These are phyloP conservation scores for Exophiala phaeomuriformis DNA, from an alignment of 2,329 filamentous ascomycete species.

Conservation along the genomic window DNA sequence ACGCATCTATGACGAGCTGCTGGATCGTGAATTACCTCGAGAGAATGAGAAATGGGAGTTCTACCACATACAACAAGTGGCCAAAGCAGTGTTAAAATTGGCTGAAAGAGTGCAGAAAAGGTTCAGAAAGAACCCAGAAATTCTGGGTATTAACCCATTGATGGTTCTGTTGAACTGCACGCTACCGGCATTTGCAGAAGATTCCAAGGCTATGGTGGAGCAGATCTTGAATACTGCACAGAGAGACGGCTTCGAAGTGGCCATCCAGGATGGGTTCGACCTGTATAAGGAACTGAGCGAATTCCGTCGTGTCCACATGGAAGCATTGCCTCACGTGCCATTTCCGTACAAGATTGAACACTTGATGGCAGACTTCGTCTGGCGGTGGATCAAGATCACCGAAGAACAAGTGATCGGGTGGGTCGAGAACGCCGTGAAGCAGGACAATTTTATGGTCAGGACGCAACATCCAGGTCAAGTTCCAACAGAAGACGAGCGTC, in stretches of 20 bases:
- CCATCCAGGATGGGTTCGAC: constrained; percentile 87
- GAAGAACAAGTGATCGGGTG: constrained; percentile 73
- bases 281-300: constrained; percentile 83
- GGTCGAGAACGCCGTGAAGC: constrained; percentile 83
- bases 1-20: constrained; percentile 69
- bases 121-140: constrained; percentile 77
- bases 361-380: constrained; percentile 83
- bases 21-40: constrained; percentile 72
- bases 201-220: constrained; percentile 76
- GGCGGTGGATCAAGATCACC: constrained; percentile 82
- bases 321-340: constrained; percentile 61
- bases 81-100: constrained; percentile 75
- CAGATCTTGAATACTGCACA: constrained; percentile 69
- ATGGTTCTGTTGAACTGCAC: constrained; percentile 73
- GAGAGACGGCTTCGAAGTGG: constrained; percentile 64
- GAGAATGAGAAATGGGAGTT: constrained; percentile 82
- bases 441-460: constrained; percentile 76
- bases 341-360: constrained; percentile 87
- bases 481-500: constrained; percentile 70
- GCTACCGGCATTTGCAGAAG: constrained; percentile 82
- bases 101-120: constrained; percentile 87
- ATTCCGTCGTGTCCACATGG: constrained; percentile 71
- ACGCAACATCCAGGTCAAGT: constrained; percentile 56
- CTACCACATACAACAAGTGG: constrained; percentile 79
- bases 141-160: constrained; percentile 67